Evolutionary conservation across 306 rosid genomes (phyloP).

Genomic region (Dicorynia guianensis): DNA sequence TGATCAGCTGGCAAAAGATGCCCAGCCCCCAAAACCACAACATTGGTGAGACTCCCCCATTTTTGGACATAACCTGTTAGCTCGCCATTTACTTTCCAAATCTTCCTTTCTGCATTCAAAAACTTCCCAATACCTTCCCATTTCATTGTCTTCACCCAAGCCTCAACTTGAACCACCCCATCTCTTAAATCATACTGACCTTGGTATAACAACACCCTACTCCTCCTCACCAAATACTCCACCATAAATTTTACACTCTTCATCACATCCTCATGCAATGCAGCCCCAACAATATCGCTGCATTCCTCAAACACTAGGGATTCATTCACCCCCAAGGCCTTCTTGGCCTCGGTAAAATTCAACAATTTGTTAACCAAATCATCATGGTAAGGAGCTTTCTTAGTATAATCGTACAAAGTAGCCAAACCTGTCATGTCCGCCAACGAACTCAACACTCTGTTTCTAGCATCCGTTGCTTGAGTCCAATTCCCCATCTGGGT

Average conservation of each 20-base stretch:
- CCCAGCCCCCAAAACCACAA: slow-evolving; percentile 61
- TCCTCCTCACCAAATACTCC: slow-evolving; percentile 55
- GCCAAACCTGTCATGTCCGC: slow-evolving; percentile 67
- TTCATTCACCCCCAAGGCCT: slow-evolving; percentile 53
- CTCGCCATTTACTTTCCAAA: slow-evolving; percentile 55
- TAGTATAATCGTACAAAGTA: slow-evolving; percentile 62
- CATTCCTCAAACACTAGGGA: slow-evolving; percentile 48
- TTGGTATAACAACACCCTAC: slow-evolving; percentile 65
- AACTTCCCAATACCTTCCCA: slow-evolving; percentile 56
- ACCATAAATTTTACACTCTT: slow-evolving; percentile 69
- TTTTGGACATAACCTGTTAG: slow-evolving; percentile 69
- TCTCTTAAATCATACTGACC: slow-evolving; percentile 65
- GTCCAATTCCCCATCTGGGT: slow-evolving; percentile 50
- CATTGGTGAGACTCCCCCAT: slow-evolving; percentile 58
- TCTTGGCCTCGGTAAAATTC: slow-evolving; percentile 43
- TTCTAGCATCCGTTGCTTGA: slow-evolving; percentile 50
- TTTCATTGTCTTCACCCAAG: slow-evolving; percentile 67
- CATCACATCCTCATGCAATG: slow-evolving; percentile 63
- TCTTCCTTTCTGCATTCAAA: slow-evolving; percentile 49
- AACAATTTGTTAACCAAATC: slow-evolving; percentile 49
- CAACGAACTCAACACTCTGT: slow-evolving; percentile 27
- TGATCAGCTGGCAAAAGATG: slow-evolving; percentile 61
- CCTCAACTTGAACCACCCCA: slow-evolving; percentile 63
- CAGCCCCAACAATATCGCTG: slow-evolving; percentile 48
- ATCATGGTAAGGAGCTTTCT: slow-evolving; percentile 35